Conservation (phyloP, 495 filamentous ascomycete species). For the Talaromyces borbonicus region DNA sequence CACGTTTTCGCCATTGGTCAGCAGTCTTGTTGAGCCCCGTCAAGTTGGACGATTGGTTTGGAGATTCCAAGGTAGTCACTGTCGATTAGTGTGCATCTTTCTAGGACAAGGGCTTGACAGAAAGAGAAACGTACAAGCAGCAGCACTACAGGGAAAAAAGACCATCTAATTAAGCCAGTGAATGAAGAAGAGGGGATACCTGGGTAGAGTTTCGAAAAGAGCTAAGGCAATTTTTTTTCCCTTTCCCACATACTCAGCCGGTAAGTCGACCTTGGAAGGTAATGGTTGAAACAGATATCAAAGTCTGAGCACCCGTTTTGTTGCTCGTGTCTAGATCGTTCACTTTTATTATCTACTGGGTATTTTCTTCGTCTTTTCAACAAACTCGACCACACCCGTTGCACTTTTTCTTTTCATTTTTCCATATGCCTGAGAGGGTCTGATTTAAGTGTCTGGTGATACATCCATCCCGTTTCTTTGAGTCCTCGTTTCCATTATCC, state of each 20-base stretch:
- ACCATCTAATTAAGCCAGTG: slow-evolving; percentile 1
- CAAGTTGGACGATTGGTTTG: slow-evolving; percentile 4
- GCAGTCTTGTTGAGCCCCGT: background rate
- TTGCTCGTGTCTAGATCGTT: background rate
- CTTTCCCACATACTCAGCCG: too few relatives aligned
- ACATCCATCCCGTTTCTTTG: background rate
- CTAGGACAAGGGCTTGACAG: slow-evolving; percentile 5
- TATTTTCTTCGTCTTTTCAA: background rate
- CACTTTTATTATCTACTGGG: background rate
- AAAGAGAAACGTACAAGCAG: background rate
- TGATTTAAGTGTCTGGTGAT: slow-evolving; percentile 1
- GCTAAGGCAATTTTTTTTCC: too few relatives aligned
- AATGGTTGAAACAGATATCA: slow-evolving; percentile 8
- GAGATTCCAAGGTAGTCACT: slow-evolving; percentile 2
- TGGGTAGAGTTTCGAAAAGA: too few relatives aligned
- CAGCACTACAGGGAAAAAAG: background rate
- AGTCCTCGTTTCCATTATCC: too few relatives aligned
- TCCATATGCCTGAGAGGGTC: background rate
- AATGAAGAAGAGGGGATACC: too few relatives aligned
- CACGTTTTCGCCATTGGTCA: background rate
- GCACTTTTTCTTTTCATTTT: background rate
- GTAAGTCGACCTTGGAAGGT: too few relatives aligned
- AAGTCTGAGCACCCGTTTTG: background rate
- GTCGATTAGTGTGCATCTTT: background rate
- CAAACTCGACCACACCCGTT: too few relatives aligned